Base-by-base conservation (phyloP, 495 filamentous ascomycete genomes). In the Amphirosellinia nigrospora region DNA sequence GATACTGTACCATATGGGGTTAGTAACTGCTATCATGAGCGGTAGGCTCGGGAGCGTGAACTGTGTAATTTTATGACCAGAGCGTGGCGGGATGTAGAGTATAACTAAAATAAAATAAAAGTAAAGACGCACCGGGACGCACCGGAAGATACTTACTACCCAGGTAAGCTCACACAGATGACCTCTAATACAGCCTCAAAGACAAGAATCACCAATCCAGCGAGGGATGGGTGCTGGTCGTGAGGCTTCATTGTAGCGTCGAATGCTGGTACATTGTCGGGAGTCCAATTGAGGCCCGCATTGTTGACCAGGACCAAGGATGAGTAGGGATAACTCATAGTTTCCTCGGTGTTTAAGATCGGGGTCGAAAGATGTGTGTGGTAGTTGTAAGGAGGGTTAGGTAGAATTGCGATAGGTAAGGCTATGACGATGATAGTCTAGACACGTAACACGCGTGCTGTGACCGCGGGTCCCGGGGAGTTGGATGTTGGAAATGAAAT, bases 121-220 rank as follows among this genome's bases (percentile, higher is more conserved):
- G n/a, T n/a, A n/a, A n/a, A n/a, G n/a, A n/a, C n/a, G n/a, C n/a
- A n/a, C n/a, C n/a, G n/a, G n/a, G 34, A 50, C 28, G 61, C 61
- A 36, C 43, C 43, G 45, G 45, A 16, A 43, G 50, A 4, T 61
- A 69, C 66, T 69, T 59, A 69, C 66, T 97, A 99, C n/a, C 96
- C 96, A 1, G 96, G 96, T 68, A 97, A 80, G 78, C 91, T 93
- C 75, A 99, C 96, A 80, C 94, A 98, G 45, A 98, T 89, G 2
- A 99, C 96, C 77, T 99, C 95, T 74, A 98, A 80, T 28, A 99
- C 95, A 16, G 96, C 96, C 79, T 97, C 96, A 76, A 97, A 97
- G 68, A 99, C 94, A 45, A 99, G 89, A 9, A 97, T 86, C 34
- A 92, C 82, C 34, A 99, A 84, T 73, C 94, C 88, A 64, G 86